Percentiles rank a stretch among this genome's conserved stretches.
These are phyloP conservation scores for Trichopus zeylanicus DNA, from an alignment of 116 monocot species.

Conservation along the genomic window DNA sequence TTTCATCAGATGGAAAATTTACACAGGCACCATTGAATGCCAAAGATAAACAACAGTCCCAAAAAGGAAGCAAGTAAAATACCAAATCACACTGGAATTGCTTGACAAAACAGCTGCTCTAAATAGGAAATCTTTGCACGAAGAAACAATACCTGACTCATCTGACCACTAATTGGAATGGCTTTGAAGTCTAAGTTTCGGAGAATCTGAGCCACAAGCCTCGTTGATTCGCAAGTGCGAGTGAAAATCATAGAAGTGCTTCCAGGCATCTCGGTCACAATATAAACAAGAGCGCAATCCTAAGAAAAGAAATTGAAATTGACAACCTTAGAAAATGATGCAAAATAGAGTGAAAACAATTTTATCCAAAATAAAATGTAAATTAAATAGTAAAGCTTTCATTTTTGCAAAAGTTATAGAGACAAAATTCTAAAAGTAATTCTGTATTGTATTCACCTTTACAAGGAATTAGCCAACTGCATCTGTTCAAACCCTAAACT, in stretches of 20 bases:
- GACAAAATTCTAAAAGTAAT: too few relatives aligned
- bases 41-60: too few relatives aligned
- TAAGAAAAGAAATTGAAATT: conserved; percentile 10
- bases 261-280: conserved; percentile 70
- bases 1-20: conserved; percentile 1
- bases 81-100: neutral
- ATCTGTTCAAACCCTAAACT: neutral
- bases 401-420: neutral
- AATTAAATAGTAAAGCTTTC: too few relatives aligned
- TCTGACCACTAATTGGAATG: conserved; percentile 82
- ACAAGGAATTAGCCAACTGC: too few relatives aligned
- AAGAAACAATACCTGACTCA: conserved; percentile 50
- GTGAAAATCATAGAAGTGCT: conserved; percentile 87
- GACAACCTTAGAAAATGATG: neutral
- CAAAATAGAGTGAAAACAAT: neutral
- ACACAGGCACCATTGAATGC: too few relatives aligned
- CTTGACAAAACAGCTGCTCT: neutral
- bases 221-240: conserved; percentile 77
- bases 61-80: neutral
- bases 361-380: neutral
- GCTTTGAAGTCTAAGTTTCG: conserved; percentile 74
- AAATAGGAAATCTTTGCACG: neutral
- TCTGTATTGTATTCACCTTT: too few relatives aligned
- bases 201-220: conserved; percentile 57
- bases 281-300: conserved; percentile 85